phyloP scores from a whole-genome alignment of 176 grass and related monocot genomes.

The Pharus latifolius region DNA sequence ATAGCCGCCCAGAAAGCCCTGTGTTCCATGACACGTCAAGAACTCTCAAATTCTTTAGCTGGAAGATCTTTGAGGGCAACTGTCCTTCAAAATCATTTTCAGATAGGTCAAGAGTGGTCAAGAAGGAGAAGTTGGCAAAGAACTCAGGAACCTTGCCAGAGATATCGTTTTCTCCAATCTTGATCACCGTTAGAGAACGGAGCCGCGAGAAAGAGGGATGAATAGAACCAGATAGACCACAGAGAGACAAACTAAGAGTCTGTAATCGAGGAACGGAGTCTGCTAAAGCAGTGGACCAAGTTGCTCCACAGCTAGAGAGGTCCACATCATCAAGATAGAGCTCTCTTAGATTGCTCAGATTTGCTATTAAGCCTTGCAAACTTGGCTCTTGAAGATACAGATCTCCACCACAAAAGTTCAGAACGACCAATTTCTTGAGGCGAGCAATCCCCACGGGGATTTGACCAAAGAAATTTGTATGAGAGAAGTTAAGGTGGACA shows the following conservation, averaged over 20 bases:
- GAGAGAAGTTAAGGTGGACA: conserved; percentile 1
- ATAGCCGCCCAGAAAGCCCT: background rate
- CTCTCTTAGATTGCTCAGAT: conserved; percentile 16
- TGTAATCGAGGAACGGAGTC: conserved; percentile 1
- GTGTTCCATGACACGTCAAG: background rate
- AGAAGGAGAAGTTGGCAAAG: background rate
- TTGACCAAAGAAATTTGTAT: background rate
- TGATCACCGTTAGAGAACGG: background rate
- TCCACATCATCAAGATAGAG: background rate
- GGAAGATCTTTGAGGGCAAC: conserved; percentile 8
- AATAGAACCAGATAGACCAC: background rate
- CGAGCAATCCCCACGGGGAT: background rate
- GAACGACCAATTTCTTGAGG: conserved; percentile 8
- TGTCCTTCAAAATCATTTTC: background rate
- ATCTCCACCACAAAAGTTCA: background rate
- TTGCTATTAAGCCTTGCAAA: background rate
- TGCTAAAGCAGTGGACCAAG: conserved; percentile 9
- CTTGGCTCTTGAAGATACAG: background rate
- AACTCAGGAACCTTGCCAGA: background rate
- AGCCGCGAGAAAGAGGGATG: conserved; percentile 3
- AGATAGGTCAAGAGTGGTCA: background rate
- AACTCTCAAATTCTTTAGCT: background rate
- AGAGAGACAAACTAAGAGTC: background rate
- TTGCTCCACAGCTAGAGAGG: background rate
- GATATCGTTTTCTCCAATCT: background rate